Evolutionary conservation across 208 protist species (phyloP), one percentile per base, ranked within the genome.

Genomic region (Wallacemonas collosoma): DNA sequence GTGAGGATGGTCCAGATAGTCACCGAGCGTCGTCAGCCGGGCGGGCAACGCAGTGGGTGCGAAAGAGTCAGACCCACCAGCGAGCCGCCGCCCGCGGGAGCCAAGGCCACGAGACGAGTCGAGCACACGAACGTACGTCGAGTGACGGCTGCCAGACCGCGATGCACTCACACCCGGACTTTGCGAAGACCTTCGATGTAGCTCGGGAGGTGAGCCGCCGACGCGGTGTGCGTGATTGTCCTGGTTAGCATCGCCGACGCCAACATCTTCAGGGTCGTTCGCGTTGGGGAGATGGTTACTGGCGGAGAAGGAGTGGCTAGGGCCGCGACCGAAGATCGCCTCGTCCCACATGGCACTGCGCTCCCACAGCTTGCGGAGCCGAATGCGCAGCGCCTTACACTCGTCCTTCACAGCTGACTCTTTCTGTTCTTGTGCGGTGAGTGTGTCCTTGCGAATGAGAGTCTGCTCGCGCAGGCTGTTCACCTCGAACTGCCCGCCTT

Each of bases 391-490:
- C n/a, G 69, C 75, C n/a, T 75, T 57, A 45, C 72, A 75, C 35
- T 83, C 53, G 68, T 95, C 88, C 66, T 83, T 71, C 36, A 71
- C 58, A 35, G 77, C 26, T 64, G 88, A 89, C 76, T 88, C 72
- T 53, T 87, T 84, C 58, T 93, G 82, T 66, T 91, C 82, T 62
- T 93, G 80, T 35, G 82, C 76, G 8, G 88, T 93, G 15, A 93
- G 80, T 35, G 77, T 71, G 61, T 93, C 88, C 68, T 93, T 95
- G 12, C 76, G 76, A 26, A 87, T 51, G 15, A 95, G 77, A 39
- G 89, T 88, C 68, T 90, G 79, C 68, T 95, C 88, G 26, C 85
- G 86, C 62, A 89, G 73, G 67, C 73, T 80, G 75, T 88, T 92
- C 26, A 95, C 65, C 71, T 95, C 91, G 17, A 74, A 76, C 17